Percentiles rank a stretch among this genome's conserved stretches.
These are phyloP conservation scores for Rhytidiadelphus loreus DNA, from an alignment of 225 moss, liverwort and hornwort species.

Conservation along the genomic window DNA sequence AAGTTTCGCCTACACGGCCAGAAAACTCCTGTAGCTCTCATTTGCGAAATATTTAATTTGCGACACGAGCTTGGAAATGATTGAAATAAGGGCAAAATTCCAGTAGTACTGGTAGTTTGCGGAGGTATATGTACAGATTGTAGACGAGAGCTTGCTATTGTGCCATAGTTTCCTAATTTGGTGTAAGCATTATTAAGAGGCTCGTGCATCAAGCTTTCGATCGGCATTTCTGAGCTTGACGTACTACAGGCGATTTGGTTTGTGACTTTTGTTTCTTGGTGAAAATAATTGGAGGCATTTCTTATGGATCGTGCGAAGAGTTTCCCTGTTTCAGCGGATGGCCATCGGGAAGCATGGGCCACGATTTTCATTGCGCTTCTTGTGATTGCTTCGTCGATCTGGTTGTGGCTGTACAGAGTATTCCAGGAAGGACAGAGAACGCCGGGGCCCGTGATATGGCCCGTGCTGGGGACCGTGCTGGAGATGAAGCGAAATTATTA, in stretches of 20 bases:
- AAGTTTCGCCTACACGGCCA: neutral
- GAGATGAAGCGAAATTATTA: slow-evolving; percentile 13
- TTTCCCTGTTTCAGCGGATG: neutral
- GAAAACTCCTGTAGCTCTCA: neutral
- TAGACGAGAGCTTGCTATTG: neutral
- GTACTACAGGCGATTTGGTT: neutral
- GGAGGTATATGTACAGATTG: neutral
- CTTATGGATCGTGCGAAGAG: neutral
- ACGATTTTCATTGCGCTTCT: neutral
- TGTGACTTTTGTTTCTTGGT: neutral
- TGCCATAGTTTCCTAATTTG: neutral
- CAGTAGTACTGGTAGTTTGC: neutral
- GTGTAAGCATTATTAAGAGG: neutral
- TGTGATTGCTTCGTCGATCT: neutral
- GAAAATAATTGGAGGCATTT: neutral
- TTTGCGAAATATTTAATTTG: neutral
- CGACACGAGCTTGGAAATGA: neutral
- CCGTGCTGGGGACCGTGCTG: neutral
- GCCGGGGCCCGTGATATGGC: slow-evolving; percentile 6
- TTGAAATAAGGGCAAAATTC: neutral
- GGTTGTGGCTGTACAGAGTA: neutral
- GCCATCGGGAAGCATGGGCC: neutral
- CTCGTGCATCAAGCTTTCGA: neutral
- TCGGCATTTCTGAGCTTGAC: neutral
- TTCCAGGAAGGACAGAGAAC: neutral